phyloP scores from a whole-genome alignment of 257 asterid species.

The Petunia axillaris region DNA sequence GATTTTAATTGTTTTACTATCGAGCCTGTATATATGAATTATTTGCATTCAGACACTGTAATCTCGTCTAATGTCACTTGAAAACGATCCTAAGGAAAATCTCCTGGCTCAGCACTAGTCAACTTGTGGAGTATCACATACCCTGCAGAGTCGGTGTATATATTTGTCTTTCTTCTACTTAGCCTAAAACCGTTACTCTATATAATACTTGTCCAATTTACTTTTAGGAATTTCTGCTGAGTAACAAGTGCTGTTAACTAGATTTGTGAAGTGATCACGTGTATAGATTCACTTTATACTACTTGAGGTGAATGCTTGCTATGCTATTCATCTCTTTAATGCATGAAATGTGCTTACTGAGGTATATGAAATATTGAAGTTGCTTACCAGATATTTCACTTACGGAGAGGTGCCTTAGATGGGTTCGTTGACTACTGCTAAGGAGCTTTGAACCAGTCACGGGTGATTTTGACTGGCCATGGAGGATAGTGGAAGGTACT shows the following conservation, averaged over 20 bases:
- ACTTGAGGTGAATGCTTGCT: background rate
- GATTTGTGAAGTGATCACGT: background rate
- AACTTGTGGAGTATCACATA: too few relatives aligned
- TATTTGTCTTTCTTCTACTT: background rate
- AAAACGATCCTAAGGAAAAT: too few relatives aligned
- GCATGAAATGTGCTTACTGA: background rate
- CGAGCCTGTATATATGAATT: background rate
- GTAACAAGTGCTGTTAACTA: conserved; percentile 6
- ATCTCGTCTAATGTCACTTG: background rate
- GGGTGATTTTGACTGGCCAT: conserved; percentile 6
- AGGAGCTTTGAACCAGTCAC: conserved; percentile 13
- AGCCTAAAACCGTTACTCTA: background rate
- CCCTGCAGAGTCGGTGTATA: background rate
- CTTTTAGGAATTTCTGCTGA: background rate
- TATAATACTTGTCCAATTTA: background rate
- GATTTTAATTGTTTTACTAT: background rate
- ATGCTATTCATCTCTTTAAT: background rate
- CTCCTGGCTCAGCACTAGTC: too few relatives aligned
- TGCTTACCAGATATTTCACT: conserved; percentile 18
- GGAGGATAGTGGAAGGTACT: conserved; percentile 24
- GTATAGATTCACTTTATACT: background rate
- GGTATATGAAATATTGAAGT: conserved; percentile 19
- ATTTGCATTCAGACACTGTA: background rate
- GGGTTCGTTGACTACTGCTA: background rate
- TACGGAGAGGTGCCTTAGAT: background rate